These are phyloP conservation scores for Coprinopsis sp. DNA, from an alignment of 768 basidiomycete species.

Conservation along the genomic window DNA sequence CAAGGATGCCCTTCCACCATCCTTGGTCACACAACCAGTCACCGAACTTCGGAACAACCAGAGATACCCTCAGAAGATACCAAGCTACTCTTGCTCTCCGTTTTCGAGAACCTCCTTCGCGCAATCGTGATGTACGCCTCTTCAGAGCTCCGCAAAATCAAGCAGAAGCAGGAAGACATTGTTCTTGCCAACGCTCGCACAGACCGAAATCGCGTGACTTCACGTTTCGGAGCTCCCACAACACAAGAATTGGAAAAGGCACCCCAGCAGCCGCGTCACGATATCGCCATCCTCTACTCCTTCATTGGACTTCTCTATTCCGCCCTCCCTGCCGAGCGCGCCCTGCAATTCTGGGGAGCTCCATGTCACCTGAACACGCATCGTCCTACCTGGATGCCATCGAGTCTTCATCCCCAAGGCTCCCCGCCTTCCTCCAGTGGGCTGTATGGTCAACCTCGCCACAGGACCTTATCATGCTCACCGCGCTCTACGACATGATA, in stretches of 20 bases:
- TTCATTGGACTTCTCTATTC: slow-evolving; percentile 81
- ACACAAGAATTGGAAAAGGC: slow-evolving; percentile 38
- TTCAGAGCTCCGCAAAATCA: slow-evolving; percentile 79
- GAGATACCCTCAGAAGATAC: slow-evolving; percentile 48
- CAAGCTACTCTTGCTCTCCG: slow-evolving; percentile 48
- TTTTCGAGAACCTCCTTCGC: slow-evolving; percentile 68
- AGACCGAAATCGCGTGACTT: slow-evolving; percentile 54
- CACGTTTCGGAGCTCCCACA: slow-evolving; percentile 39
- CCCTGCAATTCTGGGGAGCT: slow-evolving; percentile 84
- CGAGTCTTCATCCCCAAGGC: slow-evolving; percentile 48
- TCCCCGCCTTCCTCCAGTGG: slow-evolving; percentile 76
- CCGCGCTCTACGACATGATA: slow-evolving; percentile 86
- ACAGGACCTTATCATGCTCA: slow-evolving; percentile 67
- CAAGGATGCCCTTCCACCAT: slow-evolving; percentile 30
- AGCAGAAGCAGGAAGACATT: slow-evolving; percentile 85
- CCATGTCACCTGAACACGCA: slow-evolving; percentile 29
- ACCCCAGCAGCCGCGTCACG: slow-evolving; percentile 58
- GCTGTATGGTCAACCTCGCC: slow-evolving; percentile 81
- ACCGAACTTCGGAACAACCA: slow-evolving; percentile 43
- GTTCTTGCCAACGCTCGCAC: slow-evolving; percentile 62
- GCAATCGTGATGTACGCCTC: slow-evolving; percentile 72
- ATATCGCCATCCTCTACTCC: slow-evolving; percentile 79
- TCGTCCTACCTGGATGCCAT: slow-evolving; percentile 53
- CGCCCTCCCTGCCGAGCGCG: slow-evolving; percentile 67
- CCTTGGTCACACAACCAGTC: slow-evolving; percentile 28